A percentile compares a stretch with the other conserved stretches of the same genome.
Conservation (phyloP, 2,329 filamentous ascomycete genomes). For the Verticillium albo-atrum region DNA sequence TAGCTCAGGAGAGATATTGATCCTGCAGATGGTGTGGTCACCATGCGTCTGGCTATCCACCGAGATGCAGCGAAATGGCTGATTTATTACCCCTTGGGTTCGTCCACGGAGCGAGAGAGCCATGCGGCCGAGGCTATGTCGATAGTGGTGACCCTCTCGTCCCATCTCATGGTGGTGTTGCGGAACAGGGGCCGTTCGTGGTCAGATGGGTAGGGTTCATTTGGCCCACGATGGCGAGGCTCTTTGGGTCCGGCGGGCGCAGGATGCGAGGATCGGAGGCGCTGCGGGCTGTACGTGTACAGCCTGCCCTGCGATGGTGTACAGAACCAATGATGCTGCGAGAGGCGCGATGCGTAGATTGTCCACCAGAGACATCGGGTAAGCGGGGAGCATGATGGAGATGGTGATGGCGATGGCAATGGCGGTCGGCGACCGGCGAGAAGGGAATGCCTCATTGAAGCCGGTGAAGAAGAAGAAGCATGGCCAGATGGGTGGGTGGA, state of each 20-base stretch:
- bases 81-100: background rate
- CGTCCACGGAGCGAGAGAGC: background rate
- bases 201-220: background rate
- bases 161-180: background rate
- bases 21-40: background rate
- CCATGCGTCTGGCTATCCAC: background rate
- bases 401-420: background rate
- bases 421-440: background rate
- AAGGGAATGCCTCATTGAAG: background rate
- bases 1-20: background rate
- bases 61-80: background rate
- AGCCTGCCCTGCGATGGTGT: background rate
- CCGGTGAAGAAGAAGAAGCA: background rate
- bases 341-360: background rate
- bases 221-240: background rate
- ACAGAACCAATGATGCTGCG: background rate
- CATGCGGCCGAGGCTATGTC: background rate
- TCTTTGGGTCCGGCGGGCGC: background rate
- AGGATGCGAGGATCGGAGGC: background rate
- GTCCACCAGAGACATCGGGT: background rate
- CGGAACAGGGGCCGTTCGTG: background rate
- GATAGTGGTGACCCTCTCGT: background rate
- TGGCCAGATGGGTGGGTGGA: background rate
- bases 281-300: background rate
- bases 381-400: no score